These are phyloP conservation scores for Lichtheimia corymbifera DNA, from an alignment of 371 early-diverging fungal species.

Conservation along the genomic window DNA sequence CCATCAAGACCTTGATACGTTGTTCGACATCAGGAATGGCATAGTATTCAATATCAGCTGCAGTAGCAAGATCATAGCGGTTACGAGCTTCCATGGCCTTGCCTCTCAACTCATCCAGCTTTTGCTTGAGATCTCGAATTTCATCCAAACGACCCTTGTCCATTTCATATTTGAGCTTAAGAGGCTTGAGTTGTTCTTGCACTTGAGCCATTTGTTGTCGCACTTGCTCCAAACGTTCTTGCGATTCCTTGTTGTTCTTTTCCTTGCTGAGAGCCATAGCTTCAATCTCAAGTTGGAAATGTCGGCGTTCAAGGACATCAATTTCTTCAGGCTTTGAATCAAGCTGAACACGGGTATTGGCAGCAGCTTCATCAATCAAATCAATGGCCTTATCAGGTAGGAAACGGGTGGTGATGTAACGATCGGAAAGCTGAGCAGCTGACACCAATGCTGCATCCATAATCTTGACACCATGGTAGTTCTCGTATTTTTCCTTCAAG, in stretches of 20 bases:
- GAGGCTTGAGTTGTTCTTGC: conserved; percentile 84
- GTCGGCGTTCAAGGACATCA: conserved; percentile 88
- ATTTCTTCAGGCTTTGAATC: conserved; percentile 96
- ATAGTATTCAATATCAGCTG: conserved; percentile 86
- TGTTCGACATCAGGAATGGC: conserved; percentile 84
- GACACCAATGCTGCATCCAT: conserved; percentile 78
- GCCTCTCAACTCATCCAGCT: conserved; percentile 82
- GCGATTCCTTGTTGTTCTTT: conserved; percentile 78
- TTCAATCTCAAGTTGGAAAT: conserved; percentile 93
- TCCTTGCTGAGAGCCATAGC: conserved; percentile 92
- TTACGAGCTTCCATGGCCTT: conserved; percentile 89
- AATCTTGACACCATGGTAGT: conserved; percentile 86
- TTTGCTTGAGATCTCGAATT: conserved; percentile 82
- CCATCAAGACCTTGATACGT: conserved; percentile 59
- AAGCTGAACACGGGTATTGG: conserved; percentile 91
- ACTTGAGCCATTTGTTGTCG: conserved; percentile 83
- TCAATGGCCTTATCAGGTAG: conserved; percentile 88
- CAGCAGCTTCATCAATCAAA: conserved; percentile 92
- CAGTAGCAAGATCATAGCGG: conserved; percentile 70
- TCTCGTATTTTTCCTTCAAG: conserved; percentile 83
- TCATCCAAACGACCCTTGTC: conserved; percentile 88
- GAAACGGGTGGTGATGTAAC: conserved; percentile 81
- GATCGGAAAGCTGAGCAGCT: conserved; percentile 77
- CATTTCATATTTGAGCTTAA: conserved; percentile 83
- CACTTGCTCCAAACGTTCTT: conserved; percentile 77